Evolutionary conservation across 1,139 yeast genomes (phyloP).

Genomic region (Geotrichum fermentans): DNA sequence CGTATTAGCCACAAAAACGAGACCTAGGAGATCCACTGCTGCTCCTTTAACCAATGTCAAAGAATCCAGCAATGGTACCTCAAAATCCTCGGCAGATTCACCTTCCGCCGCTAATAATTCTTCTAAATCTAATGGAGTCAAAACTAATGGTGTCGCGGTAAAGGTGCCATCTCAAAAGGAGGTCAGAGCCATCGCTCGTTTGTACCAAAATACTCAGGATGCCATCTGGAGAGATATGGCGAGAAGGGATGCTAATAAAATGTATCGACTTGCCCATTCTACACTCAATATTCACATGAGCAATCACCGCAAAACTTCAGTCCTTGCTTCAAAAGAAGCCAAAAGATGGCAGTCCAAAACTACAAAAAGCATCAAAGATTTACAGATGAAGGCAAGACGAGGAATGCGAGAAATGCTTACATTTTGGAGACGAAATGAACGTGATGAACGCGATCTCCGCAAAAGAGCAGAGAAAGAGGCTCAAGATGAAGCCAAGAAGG

Average conservation of each 20-base stretch:
- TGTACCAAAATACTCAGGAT: constrained; percentile 78
- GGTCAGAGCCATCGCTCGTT: constrained; percentile 68
- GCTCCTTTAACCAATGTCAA: background rate
- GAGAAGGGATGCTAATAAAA: constrained; percentile 88
- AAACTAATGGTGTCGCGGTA: background rate
- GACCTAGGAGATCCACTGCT: constrained; percentile 3
- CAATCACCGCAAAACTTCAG: constrained; percentile 80
- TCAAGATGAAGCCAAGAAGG: constrained; percentile 79
- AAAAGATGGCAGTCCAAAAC: constrained; percentile 92
- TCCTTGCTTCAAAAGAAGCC: constrained; percentile 91
- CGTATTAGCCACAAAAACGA: background rate
- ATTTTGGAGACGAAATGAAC: constrained; percentile 95
- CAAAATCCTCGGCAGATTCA: background rate
- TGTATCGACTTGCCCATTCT: constrained; percentile 71
- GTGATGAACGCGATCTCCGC: constrained; percentile 86
- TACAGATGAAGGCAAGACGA: constrained; percentile 90
- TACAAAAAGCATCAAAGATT: constrained; percentile 84
- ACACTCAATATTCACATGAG: constrained; percentile 69
- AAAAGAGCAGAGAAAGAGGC: constrained; percentile 90
- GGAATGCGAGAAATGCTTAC: constrained; percentile 98
- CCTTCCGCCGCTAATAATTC: background rate
- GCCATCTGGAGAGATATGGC: constrained; percentile 94
- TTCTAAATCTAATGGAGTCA: background rate
- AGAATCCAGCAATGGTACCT: background rate
- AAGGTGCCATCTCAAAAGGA: constrained; percentile 46